Base-by-base conservation (phyloP, 2,329 filamentous ascomycete genomes). In the Fusarium pseudoanthophilum region DNA sequence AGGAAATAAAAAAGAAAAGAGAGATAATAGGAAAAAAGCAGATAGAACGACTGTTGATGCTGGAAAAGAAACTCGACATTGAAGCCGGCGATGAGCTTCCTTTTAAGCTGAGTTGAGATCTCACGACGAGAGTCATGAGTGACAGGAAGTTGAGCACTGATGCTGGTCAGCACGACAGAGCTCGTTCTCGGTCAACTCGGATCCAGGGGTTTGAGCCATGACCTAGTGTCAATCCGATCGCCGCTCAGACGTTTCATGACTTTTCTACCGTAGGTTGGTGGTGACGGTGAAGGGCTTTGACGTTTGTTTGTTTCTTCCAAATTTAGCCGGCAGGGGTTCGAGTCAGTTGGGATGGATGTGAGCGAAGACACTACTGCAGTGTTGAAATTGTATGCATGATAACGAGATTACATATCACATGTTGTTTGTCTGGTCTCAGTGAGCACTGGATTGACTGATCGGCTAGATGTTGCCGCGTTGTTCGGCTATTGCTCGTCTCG, bases 221-320 rank as follows among this genome's bases (percentile, higher is more conserved):
- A 53, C 55, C 69, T 48, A 72, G 57, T 68, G 67, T 68, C 53
- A 72, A 69, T 69, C 68, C 45, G 62, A 71, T 68, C 32, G 48
- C 59, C 68, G 69, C 69, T 72, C 64, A 60, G 69, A 69, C 69
- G 69, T 72, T 72, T 72, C 69, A 72, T 46, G 59, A 16, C 60
- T 64, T 43, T 49, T 60, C 55, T 60, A 72, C 59, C 69, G 55
- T 43, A 64, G 40, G 28, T 56, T 68, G 46, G 69, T 57, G 64
- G 30, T 59, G 55, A 72, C 69, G 69, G 69, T 72, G 69, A 32
- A 64, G 40, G 55, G 64, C 69, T 60, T 69, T 52, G 69, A 60
- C 69, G 18, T 58, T 32, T 58, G 53, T 58, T 61, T 60, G 67
- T 72, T 71, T 59, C 68, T 59, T 59, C 63, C 63, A 72, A 59